Evolutionary conservation across 2,329 filamentous ascomycete genomes (phyloP), one percentile per base, ranked within the genome.

Genomic region (Colletotrichum gigasporum): DNA sequence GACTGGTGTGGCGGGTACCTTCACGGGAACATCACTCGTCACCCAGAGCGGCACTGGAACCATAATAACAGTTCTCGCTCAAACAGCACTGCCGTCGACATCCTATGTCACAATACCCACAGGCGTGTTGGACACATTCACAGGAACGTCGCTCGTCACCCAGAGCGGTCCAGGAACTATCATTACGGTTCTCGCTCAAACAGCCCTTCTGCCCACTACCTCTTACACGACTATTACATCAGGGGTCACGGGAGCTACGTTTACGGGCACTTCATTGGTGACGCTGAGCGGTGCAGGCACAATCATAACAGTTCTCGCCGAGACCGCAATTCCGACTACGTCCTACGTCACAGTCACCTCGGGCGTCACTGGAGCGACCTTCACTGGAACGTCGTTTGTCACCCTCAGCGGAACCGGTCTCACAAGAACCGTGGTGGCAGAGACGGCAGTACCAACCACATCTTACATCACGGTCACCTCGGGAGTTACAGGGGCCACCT

Each of bases 241-340:
- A 1, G 56, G 45, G 12, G 37, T 60, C 2, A 11, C 37, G 11
- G 57, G 57, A 11, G 30, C 42, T 10, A 20, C 45, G 37, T 59
- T n/a, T 14, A 34, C 41, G 5, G 45, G 55, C 14, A 59, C 55
- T 4, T 34, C 34, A 8, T 28, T 59, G 12, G 26, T 41, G 3
- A 58, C 55, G 2, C 39, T 41, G 2, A 18, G 18, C 3, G 28
- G 16, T 14, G 14, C 35, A 12, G 51, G 51, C 22, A 54, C 51
- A 11, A 22, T 42, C 16, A 41, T 54, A 22, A 59, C 55, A 1
- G 45, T 59, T 0, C 24, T 59, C 1, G 44, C 45, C 0, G 35
- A 60, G 20, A 60, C 56, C 1, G 56, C 56, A 3, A 12, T 60
- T 14, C 56, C 56, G n/a, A 42, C 37, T 4, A 52, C 47, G 5